A percentile compares a stretch with the other conserved stretches of the same genome.
Evolutionary conservation across 192 early-diverging fungal species (phyloP).

Genomic region (Backusella tuberculispora): DNA sequence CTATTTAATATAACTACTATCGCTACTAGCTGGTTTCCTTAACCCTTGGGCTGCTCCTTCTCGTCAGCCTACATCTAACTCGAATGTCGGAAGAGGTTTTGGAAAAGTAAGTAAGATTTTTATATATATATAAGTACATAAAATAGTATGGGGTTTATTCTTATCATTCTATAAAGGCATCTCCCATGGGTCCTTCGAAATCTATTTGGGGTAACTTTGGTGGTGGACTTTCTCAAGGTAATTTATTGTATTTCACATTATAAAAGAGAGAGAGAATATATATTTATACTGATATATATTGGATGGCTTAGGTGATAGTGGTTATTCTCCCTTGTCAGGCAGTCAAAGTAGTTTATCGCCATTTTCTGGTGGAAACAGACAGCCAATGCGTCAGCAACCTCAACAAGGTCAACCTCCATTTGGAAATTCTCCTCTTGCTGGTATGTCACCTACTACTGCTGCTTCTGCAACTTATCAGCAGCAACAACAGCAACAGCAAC

Average conservation of each 20-base stretch:
- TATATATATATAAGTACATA: not conserved
- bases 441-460: constrained; percentile 8
- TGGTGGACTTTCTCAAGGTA: constrained; percentile 19
- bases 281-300: not conserved
- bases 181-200: constrained; percentile 22
- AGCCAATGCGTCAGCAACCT: constrained; percentile 12
- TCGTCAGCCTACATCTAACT: not conserved
- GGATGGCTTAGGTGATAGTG: constrained; percentile 1
- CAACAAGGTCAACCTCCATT: constrained; percentile 6
- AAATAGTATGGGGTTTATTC: not conserved
- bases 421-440: not conserved
- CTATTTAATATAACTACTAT: not conserved
- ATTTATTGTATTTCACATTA: not conserved
- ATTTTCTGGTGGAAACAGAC: constrained; percentile 13
- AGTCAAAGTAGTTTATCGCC: constrained; percentile 23
- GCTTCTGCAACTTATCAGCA: constrained; percentile 14
- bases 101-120: constrained; percentile 8
- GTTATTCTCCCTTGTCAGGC: constrained; percentile 9
- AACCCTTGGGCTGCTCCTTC: constrained; percentile 24
- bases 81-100: constrained; percentile 3
- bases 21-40: not conserved
- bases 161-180: not conserved
- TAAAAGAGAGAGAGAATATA: not conserved
- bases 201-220: constrained; percentile 41
- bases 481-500: constrained; percentile 12